Evolutionary conservation across 768 basidiomycete genomes (phyloP).

Genomic region (Rhodocollybia butyracea): DNA sequence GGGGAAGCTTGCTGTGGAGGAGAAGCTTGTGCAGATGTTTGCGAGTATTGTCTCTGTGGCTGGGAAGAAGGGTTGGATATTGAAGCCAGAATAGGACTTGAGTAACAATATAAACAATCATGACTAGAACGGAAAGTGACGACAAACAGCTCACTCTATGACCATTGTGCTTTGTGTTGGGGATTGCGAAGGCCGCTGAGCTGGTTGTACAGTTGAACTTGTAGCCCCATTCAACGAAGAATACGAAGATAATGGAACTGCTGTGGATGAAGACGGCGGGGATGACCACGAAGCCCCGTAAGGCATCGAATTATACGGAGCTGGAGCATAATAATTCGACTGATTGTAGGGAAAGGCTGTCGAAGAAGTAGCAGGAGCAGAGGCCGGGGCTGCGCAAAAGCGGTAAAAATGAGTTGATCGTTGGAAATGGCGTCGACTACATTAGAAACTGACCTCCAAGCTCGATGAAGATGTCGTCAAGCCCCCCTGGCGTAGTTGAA

Average conservation of each 20-base stretch:
- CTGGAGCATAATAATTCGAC: slow-evolving; percentile 42
- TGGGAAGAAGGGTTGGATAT: not conserved
- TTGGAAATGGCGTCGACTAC: not conserved
- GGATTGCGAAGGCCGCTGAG: slow-evolving; percentile 24
- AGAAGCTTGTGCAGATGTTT: slow-evolving; percentile 14
- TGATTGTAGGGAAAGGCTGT: slow-evolving; percentile 36
- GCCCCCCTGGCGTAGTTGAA: not conserved
- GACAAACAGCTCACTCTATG: slow-evolving; percentile 60
- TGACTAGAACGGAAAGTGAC: not conserved
- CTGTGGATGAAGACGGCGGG: slow-evolving; percentile 21
- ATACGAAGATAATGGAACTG: slow-evolving; percentile 66
- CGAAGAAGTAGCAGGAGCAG: slow-evolving; percentile 8
- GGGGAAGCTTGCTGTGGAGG: slow-evolving; percentile 11
- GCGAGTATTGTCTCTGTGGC: not conserved
- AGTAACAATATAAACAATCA: not conserved
- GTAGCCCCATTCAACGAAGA: slow-evolving; percentile 81
- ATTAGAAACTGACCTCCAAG: not conserved
- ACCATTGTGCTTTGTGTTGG: slow-evolving; percentile 49
- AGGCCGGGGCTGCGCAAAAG: not conserved
- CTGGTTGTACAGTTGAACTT: slow-evolving; percentile 15
- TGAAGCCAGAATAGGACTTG: slow-evolving; percentile 1
- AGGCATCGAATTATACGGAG: slow-evolving; percentile 48
- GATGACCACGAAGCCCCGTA: slow-evolving; percentile 55
- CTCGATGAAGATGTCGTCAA: slow-evolving; percentile 6
- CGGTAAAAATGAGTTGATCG: not conserved